These are phyloP conservation scores for Polymyxa betae DNA, from an alignment of 208 protist species.

Conservation along the genomic window DNA sequence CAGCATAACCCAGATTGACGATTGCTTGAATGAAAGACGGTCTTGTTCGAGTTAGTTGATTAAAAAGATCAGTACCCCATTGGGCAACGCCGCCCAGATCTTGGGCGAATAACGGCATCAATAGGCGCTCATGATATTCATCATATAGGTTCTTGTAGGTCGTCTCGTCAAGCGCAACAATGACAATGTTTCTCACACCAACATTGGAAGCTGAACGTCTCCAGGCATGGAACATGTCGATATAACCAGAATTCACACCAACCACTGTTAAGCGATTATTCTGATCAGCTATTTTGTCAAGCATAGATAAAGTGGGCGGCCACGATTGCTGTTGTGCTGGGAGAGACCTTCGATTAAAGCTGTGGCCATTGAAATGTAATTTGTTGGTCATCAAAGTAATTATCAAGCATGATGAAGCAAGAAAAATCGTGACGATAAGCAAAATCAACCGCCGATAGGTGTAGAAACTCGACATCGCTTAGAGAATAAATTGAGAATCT, in stretches of 20 bases:
- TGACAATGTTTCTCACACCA: not conserved
- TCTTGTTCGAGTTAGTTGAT: not conserved
- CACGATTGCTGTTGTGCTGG: too few relatives aligned
- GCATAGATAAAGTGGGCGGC: not conserved
- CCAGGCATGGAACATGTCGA: not conserved
- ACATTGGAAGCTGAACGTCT: not conserved
- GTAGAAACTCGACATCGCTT: too few relatives aligned
- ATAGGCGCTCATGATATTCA: not conserved
- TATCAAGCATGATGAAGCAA: too few relatives aligned
- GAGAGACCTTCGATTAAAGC: too few relatives aligned
- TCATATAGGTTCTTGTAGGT: not conserved
- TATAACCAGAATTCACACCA: not conserved
- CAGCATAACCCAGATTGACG: not conserved
- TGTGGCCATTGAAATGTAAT: too few relatives aligned
- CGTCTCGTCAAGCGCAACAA: not conserved
- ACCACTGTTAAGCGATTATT: slow-evolving; percentile 6
- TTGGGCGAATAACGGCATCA: not conserved
- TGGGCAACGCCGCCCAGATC: not conserved
- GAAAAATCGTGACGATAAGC: too few relatives aligned
- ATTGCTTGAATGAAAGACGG: not conserved
- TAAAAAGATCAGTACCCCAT: not conserved
- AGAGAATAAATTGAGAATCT: too few relatives aligned
- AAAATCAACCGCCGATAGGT: too few relatives aligned
- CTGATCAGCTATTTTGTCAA: not conserved
- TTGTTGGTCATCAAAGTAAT: too few relatives aligned